Percentiles rank a stretch among this genome's conserved stretches.
These are phyloP conservation scores for Trichoderma atroviride DNA, from an alignment of 2,329 filamentous ascomycete species.

Conservation along the genomic window DNA sequence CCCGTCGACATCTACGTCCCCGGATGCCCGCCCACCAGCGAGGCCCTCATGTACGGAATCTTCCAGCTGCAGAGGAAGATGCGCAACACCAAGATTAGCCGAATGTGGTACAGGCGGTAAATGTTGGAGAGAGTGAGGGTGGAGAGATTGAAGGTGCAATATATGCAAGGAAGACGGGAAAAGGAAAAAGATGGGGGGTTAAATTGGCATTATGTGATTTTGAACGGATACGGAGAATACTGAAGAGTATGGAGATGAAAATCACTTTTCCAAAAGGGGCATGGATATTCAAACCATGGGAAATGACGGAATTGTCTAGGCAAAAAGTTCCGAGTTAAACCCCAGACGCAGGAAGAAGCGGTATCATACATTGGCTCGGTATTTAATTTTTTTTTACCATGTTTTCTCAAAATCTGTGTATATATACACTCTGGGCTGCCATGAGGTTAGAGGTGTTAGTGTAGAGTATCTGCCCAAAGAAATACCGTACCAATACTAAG, in stretches of 20 bases:
- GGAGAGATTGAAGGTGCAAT: not conserved
- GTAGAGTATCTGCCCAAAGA: conserved; percentile 23
- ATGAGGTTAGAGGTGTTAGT: conserved; percentile 21
- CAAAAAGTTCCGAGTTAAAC: not conserved
- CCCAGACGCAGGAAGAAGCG: not conserved
- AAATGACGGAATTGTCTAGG: not conserved
- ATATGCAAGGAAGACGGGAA: not conserved
- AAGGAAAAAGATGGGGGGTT: not conserved
- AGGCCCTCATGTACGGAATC: conserved; percentile 69
- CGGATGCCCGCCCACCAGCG: conserved; percentile 66
- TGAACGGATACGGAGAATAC: not conserved
- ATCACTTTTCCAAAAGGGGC: not conserved
- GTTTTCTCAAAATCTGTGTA: conserved; percentile 21
- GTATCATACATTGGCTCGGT: conserved; percentile 13
- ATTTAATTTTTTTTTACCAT: not conserved
- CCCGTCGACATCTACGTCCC: conserved; percentile 82
- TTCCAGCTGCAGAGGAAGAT: conserved; percentile 80
- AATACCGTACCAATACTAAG: conserved; percentile 23
- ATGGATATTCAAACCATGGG: not conserved
- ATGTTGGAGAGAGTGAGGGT: not conserved
- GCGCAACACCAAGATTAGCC: conserved; percentile 58
- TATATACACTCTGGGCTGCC: conserved; percentile 25
- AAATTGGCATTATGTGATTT: not conserved
- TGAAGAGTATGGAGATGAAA: not conserved
- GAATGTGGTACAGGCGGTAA: conserved; percentile 63